Evolutionary conservation across 176 grass and related monocot genomes (phyloP).

Genomic region (Eleusine coracana): DNA sequence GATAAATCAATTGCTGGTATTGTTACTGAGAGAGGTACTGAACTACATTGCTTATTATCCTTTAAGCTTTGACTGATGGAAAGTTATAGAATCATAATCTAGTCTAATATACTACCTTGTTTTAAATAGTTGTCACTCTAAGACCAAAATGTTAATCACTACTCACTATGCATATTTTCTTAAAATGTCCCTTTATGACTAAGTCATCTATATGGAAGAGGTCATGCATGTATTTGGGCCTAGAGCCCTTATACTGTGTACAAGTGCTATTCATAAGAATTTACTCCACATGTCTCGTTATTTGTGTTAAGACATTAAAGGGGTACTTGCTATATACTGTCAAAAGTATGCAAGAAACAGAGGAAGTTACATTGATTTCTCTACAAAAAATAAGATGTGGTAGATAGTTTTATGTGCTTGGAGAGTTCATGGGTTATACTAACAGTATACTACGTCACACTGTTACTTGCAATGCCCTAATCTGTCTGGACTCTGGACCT

Average conservation of each 20-base stretch:
- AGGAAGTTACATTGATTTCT: neutral
- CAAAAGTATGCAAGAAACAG: neutral
- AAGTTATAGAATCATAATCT: neutral
- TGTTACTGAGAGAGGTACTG: conserved; percentile 96
- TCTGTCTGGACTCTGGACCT: neutral
- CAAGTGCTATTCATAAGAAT: neutral
- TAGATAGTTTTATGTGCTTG: neutral
- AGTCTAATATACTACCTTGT: neutral
- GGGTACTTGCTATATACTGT: neutral
- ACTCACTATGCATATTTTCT: neutral
- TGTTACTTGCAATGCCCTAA: neutral
- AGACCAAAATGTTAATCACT: neutral
- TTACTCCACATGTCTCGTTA: neutral
- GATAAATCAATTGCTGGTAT: conserved; percentile 83
- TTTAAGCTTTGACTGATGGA: conserved; percentile 16
- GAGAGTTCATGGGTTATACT: neutral
- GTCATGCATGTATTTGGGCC: neutral
- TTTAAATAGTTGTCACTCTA: neutral
- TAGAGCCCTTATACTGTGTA: neutral
- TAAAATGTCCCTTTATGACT: neutral
- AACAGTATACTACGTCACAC: neutral
- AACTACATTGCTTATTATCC: neutral
- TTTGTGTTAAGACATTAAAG: neutral
- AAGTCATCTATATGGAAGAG: neutral
- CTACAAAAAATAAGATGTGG: neutral